These are phyloP conservation scores for Fusarium praegraminearum DNA, from an alignment of 2,329 filamentous ascomycete species.

Conservation along the genomic window DNA sequence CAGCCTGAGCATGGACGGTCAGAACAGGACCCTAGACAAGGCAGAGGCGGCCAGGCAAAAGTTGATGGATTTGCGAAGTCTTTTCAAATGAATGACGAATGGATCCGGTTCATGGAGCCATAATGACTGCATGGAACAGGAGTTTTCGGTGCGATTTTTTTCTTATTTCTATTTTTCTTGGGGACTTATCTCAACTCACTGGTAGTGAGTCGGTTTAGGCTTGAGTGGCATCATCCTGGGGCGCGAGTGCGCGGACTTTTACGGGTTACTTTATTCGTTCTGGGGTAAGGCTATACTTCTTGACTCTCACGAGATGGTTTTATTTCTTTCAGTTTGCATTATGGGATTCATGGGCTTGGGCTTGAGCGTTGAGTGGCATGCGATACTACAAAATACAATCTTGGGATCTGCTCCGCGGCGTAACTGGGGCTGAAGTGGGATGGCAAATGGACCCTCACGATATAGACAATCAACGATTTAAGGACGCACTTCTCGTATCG, in stretches of 20 bases:
- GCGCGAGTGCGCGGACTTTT: conserved; percentile 32
- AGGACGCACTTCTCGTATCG: background rate
- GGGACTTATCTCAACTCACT: conserved; percentile 45
- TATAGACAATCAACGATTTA: conserved; percentile 34
- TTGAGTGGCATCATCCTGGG: conserved; percentile 35
- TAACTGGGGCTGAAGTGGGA: conserved; percentile 11
- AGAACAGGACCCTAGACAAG: conserved; percentile 65
- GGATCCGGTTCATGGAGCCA: conserved; percentile 19
- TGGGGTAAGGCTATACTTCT: conserved; percentile 34
- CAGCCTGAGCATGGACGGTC: conserved; percentile 82
- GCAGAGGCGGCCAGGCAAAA: conserved; percentile 70
- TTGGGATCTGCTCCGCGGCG: conserved; percentile 28
- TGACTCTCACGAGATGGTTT: conserved; percentile 49
- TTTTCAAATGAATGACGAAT: conserved; percentile 62
- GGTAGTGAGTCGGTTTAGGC: conserved; percentile 28
- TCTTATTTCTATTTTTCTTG: conserved; percentile 42
- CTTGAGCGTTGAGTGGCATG: conserved; percentile 37
- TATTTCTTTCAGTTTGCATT: conserved; percentile 31
- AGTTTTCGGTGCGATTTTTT: conserved; percentile 37
- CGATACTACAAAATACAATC: conserved; percentile 41
- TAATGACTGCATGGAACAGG: conserved; percentile 38
- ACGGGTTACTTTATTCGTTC: conserved; percentile 33
- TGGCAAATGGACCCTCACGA: conserved; percentile 11
- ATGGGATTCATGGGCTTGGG: conserved; percentile 28
- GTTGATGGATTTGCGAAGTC: conserved; percentile 68